These are phyloP conservation scores for Pistacia atlantica DNA, from an alignment of 345 rosid genomes.

Conservation along the genomic window DNA sequence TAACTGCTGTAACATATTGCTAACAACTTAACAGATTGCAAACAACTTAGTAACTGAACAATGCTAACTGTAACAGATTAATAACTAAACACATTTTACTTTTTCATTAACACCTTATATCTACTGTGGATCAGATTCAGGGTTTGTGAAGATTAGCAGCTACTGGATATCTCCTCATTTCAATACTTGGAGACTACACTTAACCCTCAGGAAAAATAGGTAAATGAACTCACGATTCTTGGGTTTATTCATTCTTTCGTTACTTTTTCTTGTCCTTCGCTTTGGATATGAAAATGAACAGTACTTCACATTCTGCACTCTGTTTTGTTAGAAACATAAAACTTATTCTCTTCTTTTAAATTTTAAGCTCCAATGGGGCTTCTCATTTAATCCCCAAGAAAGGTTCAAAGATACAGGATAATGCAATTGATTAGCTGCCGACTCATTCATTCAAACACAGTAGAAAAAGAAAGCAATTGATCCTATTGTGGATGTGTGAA, in stretches of 20 bases:
- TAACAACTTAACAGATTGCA: too few relatives aligned
- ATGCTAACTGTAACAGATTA: too few relatives aligned
- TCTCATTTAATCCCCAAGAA: neutral
- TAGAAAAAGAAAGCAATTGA: slow-evolving; percentile 17
- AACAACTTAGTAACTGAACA: too few relatives aligned
- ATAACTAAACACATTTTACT: too few relatives aligned
- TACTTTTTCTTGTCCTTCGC: neutral
- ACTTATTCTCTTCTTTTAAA: neutral
- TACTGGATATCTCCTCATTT: neutral
- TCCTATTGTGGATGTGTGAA: slow-evolving; percentile 78
- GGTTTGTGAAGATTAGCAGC: slow-evolving; percentile 4
- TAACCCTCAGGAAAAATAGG: neutral
- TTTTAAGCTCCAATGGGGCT: neutral
- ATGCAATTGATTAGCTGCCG: slow-evolving; percentile 44
- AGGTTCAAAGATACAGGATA: neutral
- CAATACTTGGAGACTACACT: neutral
- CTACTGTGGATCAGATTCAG: slow-evolving; percentile 3
- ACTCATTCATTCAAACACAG: slow-evolving; percentile 51
- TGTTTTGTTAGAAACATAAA: neutral
- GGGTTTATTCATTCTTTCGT: neutral
- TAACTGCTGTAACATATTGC: too few relatives aligned
- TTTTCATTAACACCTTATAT: too few relatives aligned
- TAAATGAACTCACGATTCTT: neutral
- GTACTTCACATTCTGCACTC: neutral
- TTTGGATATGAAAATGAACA: neutral